Evolutionary conservation across 495 filamentous ascomycete genomes (phyloP), one percentile per base, ranked within the genome.

Genomic region (Xylaria castorea): DNA sequence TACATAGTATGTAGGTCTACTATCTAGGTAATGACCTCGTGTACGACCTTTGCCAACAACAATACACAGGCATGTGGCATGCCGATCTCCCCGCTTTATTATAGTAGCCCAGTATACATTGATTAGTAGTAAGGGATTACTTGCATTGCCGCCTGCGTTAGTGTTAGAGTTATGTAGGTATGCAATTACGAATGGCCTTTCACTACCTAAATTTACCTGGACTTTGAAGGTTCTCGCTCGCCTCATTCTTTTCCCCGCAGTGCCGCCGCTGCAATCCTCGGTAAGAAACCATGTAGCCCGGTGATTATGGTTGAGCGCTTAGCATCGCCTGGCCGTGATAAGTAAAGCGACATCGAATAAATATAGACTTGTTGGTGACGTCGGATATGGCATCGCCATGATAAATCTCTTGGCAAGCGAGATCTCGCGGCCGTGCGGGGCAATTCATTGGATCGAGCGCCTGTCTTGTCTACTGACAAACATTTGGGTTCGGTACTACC

Each of bases 381-480:
- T 30, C 51, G 25, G 51, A n/a, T 3, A 55, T n/a, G 18, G 51
- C 51, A 55, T 55, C 25, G 51, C 51, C 8, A 12, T 32, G 25
- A 18, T 14, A 57, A n/a, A 57, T 16, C 5, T 18, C 14, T 32
- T 57, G 53, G 53, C 53, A 32, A 32, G 12, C 53, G 14, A 55
- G 51, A 57, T 32, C 53, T 30, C 25, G 27, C 14, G 53, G 53
- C 6, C 53, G 14, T 30, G 53, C 53, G 53, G 53, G 53, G 53
- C 11, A 57, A 57, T 32, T 16, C 14, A 57, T 32, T 57, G 53
- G 27, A 57, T 32, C 53, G 14, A 57, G 27, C 27, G 14, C 12
- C 25, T 55, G 53, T 57, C 50, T 32, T 57, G 53, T 57, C 53
- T 30, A 57, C 53, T 32, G 27, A 32, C 53, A 57, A 57, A 57